Percentiles rank a stretch among this genome's conserved stretches.
Conservation (phyloP, 371 early-diverging fungal genomes). For the Mortierella sp. region DNA sequence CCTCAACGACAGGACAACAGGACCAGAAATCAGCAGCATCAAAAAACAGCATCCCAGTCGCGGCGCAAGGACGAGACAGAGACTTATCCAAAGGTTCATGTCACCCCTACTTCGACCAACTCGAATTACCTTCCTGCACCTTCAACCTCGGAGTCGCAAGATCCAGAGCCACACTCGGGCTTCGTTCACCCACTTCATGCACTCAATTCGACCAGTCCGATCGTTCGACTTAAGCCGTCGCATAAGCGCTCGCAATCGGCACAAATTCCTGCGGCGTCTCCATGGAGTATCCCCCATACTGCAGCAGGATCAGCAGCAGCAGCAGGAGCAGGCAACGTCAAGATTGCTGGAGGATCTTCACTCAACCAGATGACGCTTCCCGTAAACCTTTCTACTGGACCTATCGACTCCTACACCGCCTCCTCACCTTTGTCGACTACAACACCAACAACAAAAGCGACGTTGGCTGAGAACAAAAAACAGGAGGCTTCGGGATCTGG, state of each 20-base stretch:
- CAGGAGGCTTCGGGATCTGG: background rate
- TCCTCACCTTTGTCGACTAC: background rate
- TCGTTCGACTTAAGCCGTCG: slow-evolving; percentile 39
- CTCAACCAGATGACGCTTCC: slow-evolving; percentile 18
- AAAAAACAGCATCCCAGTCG: background rate
- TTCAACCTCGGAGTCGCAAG: background rate
- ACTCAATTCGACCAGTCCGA: slow-evolving; percentile 46
- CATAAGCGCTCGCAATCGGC: slow-evolving; percentile 56
- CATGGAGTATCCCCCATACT: slow-evolving; percentile 35
- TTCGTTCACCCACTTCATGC: slow-evolving; percentile 48
- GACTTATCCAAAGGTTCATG: background rate
- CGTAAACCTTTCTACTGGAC: background rate
- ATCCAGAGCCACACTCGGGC: background rate
- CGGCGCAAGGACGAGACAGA: slow-evolving; percentile 2
- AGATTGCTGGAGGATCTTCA: slow-evolving; percentile 12
- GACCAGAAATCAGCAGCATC: slow-evolving; percentile 1
- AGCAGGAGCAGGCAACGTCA: slow-evolving; percentile 3
- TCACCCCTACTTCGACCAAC: background rate
- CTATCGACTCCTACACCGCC: background rate
- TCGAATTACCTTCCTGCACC: background rate
- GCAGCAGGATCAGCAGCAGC: background rate
- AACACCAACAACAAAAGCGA: background rate
- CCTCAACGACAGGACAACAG: background rate
- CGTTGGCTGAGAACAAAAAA: background rate
- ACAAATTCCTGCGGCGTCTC: slow-evolving; percentile 42